Conservation (phyloP, 176 grass and related monocot genomes). For the Phyllostachys edulis region DNA sequence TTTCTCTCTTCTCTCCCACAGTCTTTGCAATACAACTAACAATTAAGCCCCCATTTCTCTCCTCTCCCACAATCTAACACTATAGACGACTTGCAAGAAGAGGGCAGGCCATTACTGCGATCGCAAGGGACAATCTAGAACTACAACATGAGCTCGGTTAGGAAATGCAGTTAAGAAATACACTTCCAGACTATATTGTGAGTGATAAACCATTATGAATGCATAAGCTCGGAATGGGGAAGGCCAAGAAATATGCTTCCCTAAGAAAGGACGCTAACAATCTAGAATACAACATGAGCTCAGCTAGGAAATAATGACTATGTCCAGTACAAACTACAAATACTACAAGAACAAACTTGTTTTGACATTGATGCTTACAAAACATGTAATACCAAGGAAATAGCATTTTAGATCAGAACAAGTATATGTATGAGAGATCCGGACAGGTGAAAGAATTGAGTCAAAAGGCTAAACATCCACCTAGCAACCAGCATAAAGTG, state of each 20-base stretch:
- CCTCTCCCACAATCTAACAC: too few species aligned
- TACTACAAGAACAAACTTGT: neutral
- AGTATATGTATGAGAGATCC: neutral
- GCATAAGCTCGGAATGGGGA: neutral
- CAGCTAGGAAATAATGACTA: neutral
- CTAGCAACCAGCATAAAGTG: neutral
- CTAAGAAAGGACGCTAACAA: neutral
- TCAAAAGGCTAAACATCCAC: neutral
- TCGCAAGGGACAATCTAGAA: constrained; percentile 9
- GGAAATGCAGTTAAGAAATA: neutral
- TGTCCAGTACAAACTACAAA: neutral
- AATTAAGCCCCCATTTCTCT: too few species aligned
- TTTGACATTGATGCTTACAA: neutral
- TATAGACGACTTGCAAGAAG: constrained; percentile 3
- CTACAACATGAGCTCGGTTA: neutral
- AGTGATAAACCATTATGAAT: neutral
- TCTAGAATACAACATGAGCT: neutral
- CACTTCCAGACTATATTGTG: neutral
- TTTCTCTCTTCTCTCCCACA: too few species aligned
- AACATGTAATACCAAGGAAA: neutral
- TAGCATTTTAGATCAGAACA: constrained; percentile 9
- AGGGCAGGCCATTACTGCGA: neutral
- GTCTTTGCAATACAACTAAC: too few species aligned
- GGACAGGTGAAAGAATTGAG: neutral
- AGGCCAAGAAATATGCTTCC: neutral